phyloP scores from a whole-genome alignment of 768 basidiomycete species.

The Russula sp. region DNA sequence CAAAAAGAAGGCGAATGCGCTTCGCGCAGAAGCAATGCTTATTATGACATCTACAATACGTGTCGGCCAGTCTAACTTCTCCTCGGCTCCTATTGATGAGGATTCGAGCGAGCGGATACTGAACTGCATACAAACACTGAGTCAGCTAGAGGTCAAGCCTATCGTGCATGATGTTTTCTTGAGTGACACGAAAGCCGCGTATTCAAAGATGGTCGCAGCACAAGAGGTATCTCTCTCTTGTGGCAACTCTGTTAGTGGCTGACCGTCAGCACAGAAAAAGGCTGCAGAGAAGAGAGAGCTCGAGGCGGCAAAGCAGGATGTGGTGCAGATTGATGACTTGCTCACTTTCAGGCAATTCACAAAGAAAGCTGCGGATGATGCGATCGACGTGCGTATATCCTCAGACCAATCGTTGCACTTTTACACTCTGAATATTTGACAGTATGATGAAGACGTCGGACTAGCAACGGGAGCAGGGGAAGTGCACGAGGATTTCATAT shows the following conservation, averaged over 20 bases:
- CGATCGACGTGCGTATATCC: conserved; percentile 49
- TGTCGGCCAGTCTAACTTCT: conserved; percentile 95
- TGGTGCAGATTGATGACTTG: conserved; percentile 91
- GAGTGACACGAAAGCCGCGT: conserved; percentile 85
- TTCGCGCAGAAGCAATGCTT: conserved; percentile 94
- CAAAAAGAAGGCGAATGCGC: conserved; percentile 51
- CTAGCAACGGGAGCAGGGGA: conserved; percentile 85
- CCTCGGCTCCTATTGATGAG: conserved; percentile 93
- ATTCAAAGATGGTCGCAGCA: conserved; percentile 90
- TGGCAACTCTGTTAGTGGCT: background rate
- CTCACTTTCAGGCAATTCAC: conserved; percentile 92
- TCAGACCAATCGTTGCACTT: background rate
- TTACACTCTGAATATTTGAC: background rate
- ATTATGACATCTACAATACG: conserved; percentile 98
- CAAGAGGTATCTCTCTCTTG: conserved; percentile 61
- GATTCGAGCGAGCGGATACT: conserved; percentile 95
- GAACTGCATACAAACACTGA: conserved; percentile 91
- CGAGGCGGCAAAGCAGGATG: conserved; percentile 57
- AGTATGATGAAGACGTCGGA: conserved; percentile 88
- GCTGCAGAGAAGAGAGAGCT: conserved; percentile 86
- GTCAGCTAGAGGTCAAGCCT: conserved; percentile 56
- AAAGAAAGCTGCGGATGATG: conserved; percentile 81
- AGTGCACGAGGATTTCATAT: conserved; percentile 86
- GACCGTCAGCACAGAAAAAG: conserved; percentile 53
- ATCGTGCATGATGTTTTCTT: conserved; percentile 69